Evolutionary conservation across 1,284 basidiomycete species (phyloP), one percentile per base, ranked within the genome.

Genomic region (Phellopilus nigrolimitatus): DNA sequence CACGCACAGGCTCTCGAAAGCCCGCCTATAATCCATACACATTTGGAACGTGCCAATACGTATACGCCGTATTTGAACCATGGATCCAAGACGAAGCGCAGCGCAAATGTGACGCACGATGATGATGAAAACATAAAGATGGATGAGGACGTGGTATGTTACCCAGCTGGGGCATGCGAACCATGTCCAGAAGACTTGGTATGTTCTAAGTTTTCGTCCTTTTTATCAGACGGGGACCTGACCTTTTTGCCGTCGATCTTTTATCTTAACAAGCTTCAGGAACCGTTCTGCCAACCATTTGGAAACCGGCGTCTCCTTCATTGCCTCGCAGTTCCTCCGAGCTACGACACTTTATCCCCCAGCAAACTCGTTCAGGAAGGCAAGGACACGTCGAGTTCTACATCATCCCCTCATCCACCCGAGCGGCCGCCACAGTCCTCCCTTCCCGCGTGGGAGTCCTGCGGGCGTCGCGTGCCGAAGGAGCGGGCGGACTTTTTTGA

Each of bases 241-340:
- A 19, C 43, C 19, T 48, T 21, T 51, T 8, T 25, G 49, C 36
- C 3, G n/a, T 44, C 28, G 30, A 27, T 38, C 25, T 40, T 47
- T 33, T 52, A 52, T 15, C 40, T 9, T 59, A 94, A 91, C 72
- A 88, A 94, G 91, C 73, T 89, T 21, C 71, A 82, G 59, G 80
- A 93, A 70, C 91, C 91, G 1, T 95, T 88, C 67, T 95, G 91
- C 67, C 80, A 89, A 62, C 91, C 92, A 4, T 95, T 92, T 62
- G 91, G 92, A 38, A 94, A 93, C 67, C 80, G 92, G 30, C 80
- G 88, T 15, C 75, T 92, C 30, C 76, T 94, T 69, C 91, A 92
- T 64, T 95, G 92, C 57, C 65, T 78, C 15, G 17, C 37, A 27
- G 17, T 37, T 3, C 25, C 44, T 59, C 66, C 24, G 28, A 53